Evolutionary conservation across 2,329 filamentous ascomycete genomes (phyloP).

Genomic region (Ophiocordyceps camponoti-saundersi): DNA sequence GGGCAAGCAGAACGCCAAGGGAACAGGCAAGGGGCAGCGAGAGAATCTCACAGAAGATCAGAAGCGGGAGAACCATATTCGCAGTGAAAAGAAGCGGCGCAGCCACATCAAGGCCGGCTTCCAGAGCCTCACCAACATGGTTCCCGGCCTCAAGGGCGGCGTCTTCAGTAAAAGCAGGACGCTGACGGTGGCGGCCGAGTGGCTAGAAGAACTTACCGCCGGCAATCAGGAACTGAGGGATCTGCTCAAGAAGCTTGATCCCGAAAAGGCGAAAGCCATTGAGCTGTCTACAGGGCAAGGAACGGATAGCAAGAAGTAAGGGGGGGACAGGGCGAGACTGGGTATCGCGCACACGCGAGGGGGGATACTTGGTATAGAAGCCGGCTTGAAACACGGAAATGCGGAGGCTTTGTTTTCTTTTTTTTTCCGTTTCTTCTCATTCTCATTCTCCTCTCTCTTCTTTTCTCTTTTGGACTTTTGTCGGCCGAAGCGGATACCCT

Average conservation of each 20-base stretch:
- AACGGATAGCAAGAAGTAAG: too few species aligned
- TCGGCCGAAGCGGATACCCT: too few species aligned
- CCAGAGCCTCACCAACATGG: slow-evolving; percentile 59
- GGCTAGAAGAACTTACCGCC: slow-evolving; percentile 53
- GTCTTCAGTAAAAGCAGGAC: slow-evolving; percentile 74
- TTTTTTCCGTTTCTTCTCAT: too few species aligned
- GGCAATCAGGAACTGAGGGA: slow-evolving; percentile 46
- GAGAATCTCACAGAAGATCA: slow-evolving; percentile 69
- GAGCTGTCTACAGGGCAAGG: neutral
- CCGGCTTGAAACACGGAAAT: too few species aligned
- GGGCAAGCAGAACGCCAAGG: slow-evolving; percentile 8
- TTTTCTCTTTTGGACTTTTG: too few species aligned
- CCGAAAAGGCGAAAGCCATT: neutral
- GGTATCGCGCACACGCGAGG: too few species aligned
- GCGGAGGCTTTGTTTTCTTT: too few species aligned
- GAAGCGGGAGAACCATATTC: slow-evolving; percentile 73
- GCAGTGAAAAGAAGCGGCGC: slow-evolving; percentile 72
- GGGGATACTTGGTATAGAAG: too few species aligned
- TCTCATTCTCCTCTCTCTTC: too few species aligned
- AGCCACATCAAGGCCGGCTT: slow-evolving; percentile 72
- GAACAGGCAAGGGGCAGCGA: slow-evolving; percentile 30
- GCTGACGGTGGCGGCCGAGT: slow-evolving; percentile 58
- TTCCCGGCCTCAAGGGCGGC: slow-evolving; percentile 56
- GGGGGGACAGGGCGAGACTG: too few species aligned
- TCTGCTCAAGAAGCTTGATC: slow-evolving; percentile 27